Evolutionary conservation across 306 rosid species (phyloP), one percentile per base, ranked within the genome.

Genomic region (Prunus armeniaca): DNA sequence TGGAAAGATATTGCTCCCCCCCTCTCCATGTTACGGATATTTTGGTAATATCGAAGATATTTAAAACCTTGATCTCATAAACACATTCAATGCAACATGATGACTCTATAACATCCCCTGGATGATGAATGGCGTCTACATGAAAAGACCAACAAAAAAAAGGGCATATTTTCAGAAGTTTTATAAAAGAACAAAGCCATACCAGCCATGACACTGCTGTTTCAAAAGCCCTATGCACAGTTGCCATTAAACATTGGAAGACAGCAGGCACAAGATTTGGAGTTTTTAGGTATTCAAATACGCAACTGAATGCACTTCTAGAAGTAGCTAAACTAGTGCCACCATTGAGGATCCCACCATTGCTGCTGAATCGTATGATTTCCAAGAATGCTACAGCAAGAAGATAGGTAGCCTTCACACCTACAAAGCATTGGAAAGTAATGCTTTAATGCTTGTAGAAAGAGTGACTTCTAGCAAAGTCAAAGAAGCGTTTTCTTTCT

Each of bases 341-440:
- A 70, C 98, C 98, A 89, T 92, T 95, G 51, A 95, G 96, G 78
- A 92, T 78, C 67, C 98, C 98, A 25, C 98, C 98, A 78, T 95
- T 95, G 83, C 98, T 92, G 86, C 92, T 87, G 83, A 95, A 95
- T 80, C 99, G 97, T 63, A 92, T 95, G 66, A 90, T 95, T 90
- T 95, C 99, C 66, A 92, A 86, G 81, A 92, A 92, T 79, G 97
- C 96, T 76, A 95, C 99, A 0, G 99, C 99, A 76, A 95, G 99
- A 83, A 95, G 99, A 87, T 95, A 95, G 17, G 99, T 95, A 74
- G 99, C 97, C 84, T 95, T 95, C 77, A 95, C 99, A n/a, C 97
- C 99, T 95, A 77, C 80, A 88, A 81, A 73, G 50, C 47, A 77
- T 57, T 67, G 70, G 67, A 65, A 38, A 64, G 71, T 66, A 47